Evolutionary conservation across 2,329 filamentous ascomycete species (phyloP).

Genomic region (Epichloe gansuensis): DNA sequence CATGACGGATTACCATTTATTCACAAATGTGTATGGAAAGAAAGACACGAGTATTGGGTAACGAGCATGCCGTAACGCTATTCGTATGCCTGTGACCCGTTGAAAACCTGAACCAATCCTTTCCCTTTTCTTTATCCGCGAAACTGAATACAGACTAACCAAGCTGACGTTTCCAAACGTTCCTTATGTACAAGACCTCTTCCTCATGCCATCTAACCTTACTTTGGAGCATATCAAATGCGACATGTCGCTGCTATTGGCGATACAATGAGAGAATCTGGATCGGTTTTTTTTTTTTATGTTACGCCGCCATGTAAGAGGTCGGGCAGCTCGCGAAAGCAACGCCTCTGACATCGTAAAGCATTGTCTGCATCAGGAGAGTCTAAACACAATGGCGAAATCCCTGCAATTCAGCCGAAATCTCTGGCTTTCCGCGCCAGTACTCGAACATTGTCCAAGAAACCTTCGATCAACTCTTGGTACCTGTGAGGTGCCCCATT

Average conservation of each 20-base stretch:
- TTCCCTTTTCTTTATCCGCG: not conserved
- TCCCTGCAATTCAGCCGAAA: constrained; percentile 9
- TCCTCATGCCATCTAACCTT: not conserved
- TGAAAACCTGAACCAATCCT: not conserved
- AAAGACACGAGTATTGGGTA: not conserved
- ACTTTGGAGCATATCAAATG: not conserved
- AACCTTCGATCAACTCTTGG: constrained; percentile 54
- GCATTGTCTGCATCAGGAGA: not conserved
- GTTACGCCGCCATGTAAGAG: not conserved
- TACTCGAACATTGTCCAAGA: constrained; percentile 60
- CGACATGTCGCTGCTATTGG: not conserved
- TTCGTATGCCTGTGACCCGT: not conserved
- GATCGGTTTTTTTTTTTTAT: not conserved
- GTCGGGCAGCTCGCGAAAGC: not conserved
- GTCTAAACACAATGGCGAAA: not conserved
- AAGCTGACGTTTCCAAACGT: not conserved
- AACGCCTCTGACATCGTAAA: not conserved
- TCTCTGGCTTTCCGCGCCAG: constrained; percentile 35
- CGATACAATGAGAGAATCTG: not conserved
- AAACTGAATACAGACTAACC: not conserved
- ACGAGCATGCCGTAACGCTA: not conserved
- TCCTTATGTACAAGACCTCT: not conserved
- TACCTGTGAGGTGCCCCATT: constrained; percentile 44
- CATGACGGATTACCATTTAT: not conserved
- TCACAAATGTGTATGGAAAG: not conserved